Percentiles rank a stretch among this genome's conserved stretches.
These are phyloP conservation scores for Cercospora sesami DNA, from an alignment of 2,329 filamentous ascomycete species.

Conservation along the genomic window DNA sequence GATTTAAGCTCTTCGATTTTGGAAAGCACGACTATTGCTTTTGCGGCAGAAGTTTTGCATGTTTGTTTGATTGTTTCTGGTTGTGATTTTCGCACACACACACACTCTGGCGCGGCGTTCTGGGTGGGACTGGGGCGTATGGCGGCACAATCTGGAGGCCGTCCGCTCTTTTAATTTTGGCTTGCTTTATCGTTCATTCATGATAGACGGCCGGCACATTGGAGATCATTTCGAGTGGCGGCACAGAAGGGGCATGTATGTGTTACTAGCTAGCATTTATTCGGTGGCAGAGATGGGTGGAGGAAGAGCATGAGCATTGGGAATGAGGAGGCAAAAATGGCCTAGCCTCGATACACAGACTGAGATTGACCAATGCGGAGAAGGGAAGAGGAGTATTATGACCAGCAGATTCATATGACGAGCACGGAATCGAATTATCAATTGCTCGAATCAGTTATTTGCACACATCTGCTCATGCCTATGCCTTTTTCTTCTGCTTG, in stretches of 20 bases:
- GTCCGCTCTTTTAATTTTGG: background rate
- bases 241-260: background rate
- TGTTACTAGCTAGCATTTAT: constrained; percentile 15
- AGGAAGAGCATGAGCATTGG: background rate
- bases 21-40: background rate
- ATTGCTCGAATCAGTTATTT: background rate
- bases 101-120: constrained; percentile 2
- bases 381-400: background rate
- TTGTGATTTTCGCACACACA: background rate
- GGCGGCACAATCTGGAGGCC: background rate
- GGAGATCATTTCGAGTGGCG: background rate
- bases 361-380: background rate
- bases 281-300: background rate
- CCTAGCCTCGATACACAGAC: background rate
- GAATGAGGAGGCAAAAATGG: background rate
- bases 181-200: background rate
- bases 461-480: background rate
- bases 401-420: background rate
- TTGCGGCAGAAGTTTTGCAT: constrained; percentile 1
- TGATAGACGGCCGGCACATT: constrained; percentile 4
- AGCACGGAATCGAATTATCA: background rate
- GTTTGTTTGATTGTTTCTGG: background rate
- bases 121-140: background rate
- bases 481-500: constrained; percentile 44
- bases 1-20: constrained; percentile 24